Base-by-base conservation (phyloP, 208 protist species). In the Acanthamoeba culbertsoni region DNA sequence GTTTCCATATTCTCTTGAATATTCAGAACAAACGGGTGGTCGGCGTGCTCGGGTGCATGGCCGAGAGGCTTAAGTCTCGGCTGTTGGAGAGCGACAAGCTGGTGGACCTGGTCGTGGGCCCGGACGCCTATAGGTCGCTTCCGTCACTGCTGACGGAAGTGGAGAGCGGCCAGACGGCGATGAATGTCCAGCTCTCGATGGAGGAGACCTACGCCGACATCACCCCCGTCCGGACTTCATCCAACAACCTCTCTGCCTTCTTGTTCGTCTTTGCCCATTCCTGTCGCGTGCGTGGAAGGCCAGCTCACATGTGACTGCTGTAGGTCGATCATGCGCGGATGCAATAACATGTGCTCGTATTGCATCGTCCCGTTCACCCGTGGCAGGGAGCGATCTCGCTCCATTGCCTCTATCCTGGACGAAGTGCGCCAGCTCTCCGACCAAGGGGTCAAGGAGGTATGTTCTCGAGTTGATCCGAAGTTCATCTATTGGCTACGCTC, bases 121-220 rank as follows among this genome's bases (percentile, higher is more conserved):
- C 98, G 0, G 97, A 98, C 82, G 91, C 96, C 2, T 98, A 98
- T 71, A 88, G 97, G 14, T 94, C 97, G n/a, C 86, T 98, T 23
- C 98, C 98, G 0, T 88, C 90, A 16, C 68, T 98, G 37, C 90
- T 98, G 5, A 1, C 37, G 16, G 43, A 59, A 23, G 93, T 95
- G 1, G 84, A 93, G 28, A 33, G 68, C 2, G 91, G 94, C 40
- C 23, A 94, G 40, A 35, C 63, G 33, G 93, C 96, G 8, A 95
- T 97, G 42, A 97, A 98, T 82, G 97, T 98, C 18, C 91, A 95
- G 35, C 93, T 98, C 0, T 98, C 97, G 0, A 46, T 96, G 0
- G 97, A 98, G 8, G 97, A 98, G 93, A 98, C 97, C 3, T 98
- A 98, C 71, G 97, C 97, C 4, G 98, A 98, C 75, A 97, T 98